Evolutionary conservation across 2,329 filamentous ascomycete species (phyloP).

Genomic region (Sarocladiaceae sp.): DNA sequence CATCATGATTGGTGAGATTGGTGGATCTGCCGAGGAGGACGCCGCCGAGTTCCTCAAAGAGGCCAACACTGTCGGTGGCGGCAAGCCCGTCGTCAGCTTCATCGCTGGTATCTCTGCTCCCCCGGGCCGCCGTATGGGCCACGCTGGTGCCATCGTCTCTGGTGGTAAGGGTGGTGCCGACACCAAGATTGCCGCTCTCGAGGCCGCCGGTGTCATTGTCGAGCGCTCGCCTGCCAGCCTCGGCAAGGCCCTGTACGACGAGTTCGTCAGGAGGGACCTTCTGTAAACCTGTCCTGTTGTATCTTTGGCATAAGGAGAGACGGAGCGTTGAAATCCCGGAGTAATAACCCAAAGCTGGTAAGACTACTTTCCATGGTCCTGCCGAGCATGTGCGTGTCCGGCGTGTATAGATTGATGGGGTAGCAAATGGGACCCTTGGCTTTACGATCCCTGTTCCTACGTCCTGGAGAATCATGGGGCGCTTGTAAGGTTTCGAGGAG

Average conservation of each 20-base stretch:
- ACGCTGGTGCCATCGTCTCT: slow-evolving; percentile 95
- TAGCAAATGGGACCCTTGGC: not conserved
- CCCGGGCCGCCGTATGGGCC: slow-evolving; percentile 94
- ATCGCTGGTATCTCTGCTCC: slow-evolving; percentile 98
- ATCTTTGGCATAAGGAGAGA: slow-evolving; percentile 5
- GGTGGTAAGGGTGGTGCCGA: slow-evolving; percentile 97
- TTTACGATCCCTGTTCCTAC: not conserved
- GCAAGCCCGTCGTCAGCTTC: slow-evolving; percentile 95
- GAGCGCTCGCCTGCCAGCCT: slow-evolving; percentile 89
- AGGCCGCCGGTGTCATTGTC: slow-evolving; percentile 89
- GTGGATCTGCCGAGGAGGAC: slow-evolving; percentile 94
- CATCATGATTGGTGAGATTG: slow-evolving; percentile 99
- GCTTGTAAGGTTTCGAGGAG: not conserved
- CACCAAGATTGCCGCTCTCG: slow-evolving; percentile 93
- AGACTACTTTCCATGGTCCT: not conserved
- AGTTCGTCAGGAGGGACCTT: slow-evolving; percentile 94
- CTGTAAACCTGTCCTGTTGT: slow-evolving; percentile 52
- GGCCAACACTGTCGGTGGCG: slow-evolving; percentile 77
- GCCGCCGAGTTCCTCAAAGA: slow-evolving; percentile 91
- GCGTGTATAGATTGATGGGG: slow-evolving; percentile 5
- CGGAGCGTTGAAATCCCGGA: not conserved
- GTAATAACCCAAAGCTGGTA: slow-evolving; percentile 8
- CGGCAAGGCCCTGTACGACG: slow-evolving; percentile 87
- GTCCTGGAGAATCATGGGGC: not conserved
- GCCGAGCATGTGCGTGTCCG: not conserved